Percentiles rank a stretch among this genome's conserved stretches.
These are phyloP conservation scores for Auricularia sp. DNA, from an alignment of 768 basidiomycete species.

Conservation along the genomic window DNA sequence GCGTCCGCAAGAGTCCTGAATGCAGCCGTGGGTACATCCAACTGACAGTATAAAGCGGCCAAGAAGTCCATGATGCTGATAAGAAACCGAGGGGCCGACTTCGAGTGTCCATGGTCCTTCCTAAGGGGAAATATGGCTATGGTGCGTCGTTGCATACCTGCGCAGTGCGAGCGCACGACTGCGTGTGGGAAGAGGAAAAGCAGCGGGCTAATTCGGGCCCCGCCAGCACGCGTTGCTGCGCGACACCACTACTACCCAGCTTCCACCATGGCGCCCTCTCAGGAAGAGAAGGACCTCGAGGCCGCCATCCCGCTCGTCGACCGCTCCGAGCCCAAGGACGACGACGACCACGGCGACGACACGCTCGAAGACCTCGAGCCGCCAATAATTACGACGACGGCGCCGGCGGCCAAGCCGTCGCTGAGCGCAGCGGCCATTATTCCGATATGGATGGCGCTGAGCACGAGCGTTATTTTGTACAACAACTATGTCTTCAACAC, in stretches of 20 bases:
- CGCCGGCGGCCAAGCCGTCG: conserved; percentile 7
- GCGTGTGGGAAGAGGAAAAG: too few relatives aligned
- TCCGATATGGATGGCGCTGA: conserved; percentile 87
- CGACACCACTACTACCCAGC: not conserved
- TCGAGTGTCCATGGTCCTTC: too few relatives aligned
- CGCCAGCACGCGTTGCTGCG: not conserved
- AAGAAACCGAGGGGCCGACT: too few relatives aligned
- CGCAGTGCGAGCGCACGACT: too few relatives aligned
- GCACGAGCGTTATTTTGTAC: conserved; percentile 88
- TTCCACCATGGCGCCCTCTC: not conserved
- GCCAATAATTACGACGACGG: not conserved
- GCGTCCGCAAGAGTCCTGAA: too few relatives aligned
- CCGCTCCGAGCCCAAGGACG: not conserved
- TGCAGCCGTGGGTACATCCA: too few relatives aligned
- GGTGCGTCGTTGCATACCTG: too few relatives aligned
- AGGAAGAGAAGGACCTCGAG: conserved; percentile 8
- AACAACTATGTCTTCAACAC: conserved; percentile 86
- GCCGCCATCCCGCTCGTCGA: conserved; percentile 8
- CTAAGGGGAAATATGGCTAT: too few relatives aligned
- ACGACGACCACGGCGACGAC: conserved; percentile 8
- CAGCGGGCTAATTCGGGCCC: not conserved
- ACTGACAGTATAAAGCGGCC: too few relatives aligned
- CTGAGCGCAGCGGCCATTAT: conserved; percentile 64
- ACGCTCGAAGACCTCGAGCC: not conserved
- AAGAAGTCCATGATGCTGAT: too few relatives aligned